Conservation (phyloP, 176 grass and related monocot genomes). For the Musa itinerans region DNA sequence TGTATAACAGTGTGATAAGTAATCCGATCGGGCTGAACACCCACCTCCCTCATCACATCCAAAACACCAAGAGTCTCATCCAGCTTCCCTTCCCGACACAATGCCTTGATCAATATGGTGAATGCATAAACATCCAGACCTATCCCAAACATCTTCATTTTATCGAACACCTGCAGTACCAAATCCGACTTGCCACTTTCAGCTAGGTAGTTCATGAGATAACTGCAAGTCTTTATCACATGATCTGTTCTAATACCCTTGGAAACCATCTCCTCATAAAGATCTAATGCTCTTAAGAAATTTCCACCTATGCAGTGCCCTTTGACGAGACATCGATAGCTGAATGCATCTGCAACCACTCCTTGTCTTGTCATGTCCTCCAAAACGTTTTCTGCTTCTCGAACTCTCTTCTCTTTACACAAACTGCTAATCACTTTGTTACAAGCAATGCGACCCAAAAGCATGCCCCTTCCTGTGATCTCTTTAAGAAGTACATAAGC, state of each 20-base stretch:
- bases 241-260: slow-evolving; percentile 47
- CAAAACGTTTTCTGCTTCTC: slow-evolving; percentile 58
- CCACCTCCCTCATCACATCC: slow-evolving; percentile 37
- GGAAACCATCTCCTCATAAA: slow-evolving; percentile 42
- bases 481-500: slow-evolving; percentile 42
- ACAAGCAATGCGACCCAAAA: slow-evolving; percentile 38
- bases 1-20: slow-evolving; percentile 54
- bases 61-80: slow-evolving; percentile 34
- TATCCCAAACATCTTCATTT: slow-evolving; percentile 33
- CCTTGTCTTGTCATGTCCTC: slow-evolving; percentile 39
- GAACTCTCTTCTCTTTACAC: slow-evolving; percentile 65
- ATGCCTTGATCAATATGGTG: slow-evolving; percentile 44
- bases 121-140: slow-evolving; percentile 35
- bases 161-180: slow-evolving; percentile 33
- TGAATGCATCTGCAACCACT: slow-evolving; percentile 29
- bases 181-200: slow-evolving; percentile 25
- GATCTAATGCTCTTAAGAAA: slow-evolving; percentile 45
- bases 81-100: slow-evolving; percentile 40
- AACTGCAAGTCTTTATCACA: slow-evolving; percentile 15
- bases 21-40: slow-evolving; percentile 39
- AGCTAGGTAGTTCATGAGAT: slow-evolving; percentile 37
- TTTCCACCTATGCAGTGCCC: slow-evolving; percentile 41
- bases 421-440: slow-evolving; percentile 61
- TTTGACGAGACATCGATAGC: slow-evolving; percentile 55
- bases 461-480: slow-evolving; percentile 23